Percentiles rank a stretch among this genome's conserved stretches.
Conservation (phyloP, 352 stramenopile species). For the Globisporangium okanoganense region DNA sequence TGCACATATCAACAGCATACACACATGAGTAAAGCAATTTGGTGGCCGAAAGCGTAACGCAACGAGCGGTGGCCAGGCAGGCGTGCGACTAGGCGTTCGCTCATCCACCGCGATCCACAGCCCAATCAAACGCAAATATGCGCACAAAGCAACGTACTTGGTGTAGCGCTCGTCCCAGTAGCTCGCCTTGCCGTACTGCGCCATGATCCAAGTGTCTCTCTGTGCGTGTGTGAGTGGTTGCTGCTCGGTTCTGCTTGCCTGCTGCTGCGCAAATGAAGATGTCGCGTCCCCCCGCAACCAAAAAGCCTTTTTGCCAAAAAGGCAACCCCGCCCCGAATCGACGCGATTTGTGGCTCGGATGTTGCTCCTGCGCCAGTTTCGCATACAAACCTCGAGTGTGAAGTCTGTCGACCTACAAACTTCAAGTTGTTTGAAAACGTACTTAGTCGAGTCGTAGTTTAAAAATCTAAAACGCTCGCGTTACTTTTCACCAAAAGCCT, state of each 20-base stretch:
- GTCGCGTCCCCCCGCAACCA: slow-evolving; percentile 6
- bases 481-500: neutral
- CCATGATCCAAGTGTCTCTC: slow-evolving; percentile 37
- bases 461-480: neutral
- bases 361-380: no score
- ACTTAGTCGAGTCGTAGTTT: no score
- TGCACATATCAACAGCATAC: slow-evolving; percentile 14
- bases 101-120: neutral
- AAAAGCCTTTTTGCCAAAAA: neutral
- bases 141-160: slow-evolving; percentile 60
- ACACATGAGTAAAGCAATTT: neutral
- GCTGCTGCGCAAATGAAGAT: slow-evolving; percentile 9
- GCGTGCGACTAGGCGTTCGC: neutral
- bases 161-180: slow-evolving; percentile 96
- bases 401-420: no score
- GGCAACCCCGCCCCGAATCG: neutral
- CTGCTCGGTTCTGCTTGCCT: neutral
- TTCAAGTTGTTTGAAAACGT: no score
- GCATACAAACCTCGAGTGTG: no score
- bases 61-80: neutral
- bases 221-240: neutral
- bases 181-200: slow-evolving; percentile 90
- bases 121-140: neutral
- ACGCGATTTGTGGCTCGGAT: no score
- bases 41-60: neutral